Evolutionary conservation across 2,329 filamentous ascomycete species (phyloP).

Genomic region (Aspergillus quadrilineatus): DNA sequence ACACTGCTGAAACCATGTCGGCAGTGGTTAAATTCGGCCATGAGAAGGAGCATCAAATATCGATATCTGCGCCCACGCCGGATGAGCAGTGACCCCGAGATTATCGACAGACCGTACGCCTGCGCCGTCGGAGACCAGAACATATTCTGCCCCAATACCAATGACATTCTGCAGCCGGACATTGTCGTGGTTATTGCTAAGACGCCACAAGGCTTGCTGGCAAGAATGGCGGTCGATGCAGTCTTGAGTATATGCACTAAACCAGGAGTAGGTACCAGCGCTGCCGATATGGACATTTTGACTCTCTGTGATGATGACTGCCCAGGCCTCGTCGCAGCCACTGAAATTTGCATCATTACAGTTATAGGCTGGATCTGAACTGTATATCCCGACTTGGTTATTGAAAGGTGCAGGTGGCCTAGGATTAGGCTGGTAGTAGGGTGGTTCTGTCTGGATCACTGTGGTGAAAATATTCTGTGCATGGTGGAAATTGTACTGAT

Average conservation of each 20-base stretch:
- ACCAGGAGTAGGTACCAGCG: constrained; percentile 11
- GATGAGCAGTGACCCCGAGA: constrained; percentile 3
- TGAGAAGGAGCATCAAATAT: constrained; percentile 5
- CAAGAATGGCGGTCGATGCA: constrained; percentile 9
- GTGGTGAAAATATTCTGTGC: constrained; percentile 11
- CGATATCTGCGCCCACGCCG: constrained; percentile 10
- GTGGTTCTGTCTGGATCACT: constrained; percentile 7
- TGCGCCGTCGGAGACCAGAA: constrained; percentile 2
- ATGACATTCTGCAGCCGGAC: constrained; percentile 10
- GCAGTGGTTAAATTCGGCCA: neutral
- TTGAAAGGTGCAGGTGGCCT: constrained; percentile 6
- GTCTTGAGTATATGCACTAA: constrained; percentile 12
- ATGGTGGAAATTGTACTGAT: constrained; percentile 10
- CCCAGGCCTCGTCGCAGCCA: constrained; percentile 11
- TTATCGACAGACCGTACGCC: constrained; percentile 1
- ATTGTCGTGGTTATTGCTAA: constrained; percentile 6
- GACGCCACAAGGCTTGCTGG: constrained; percentile 4
- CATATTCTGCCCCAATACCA: constrained; percentile 6
- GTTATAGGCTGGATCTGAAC: constrained; percentile 3
- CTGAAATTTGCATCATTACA: neutral
- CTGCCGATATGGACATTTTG: constrained; percentile 8
- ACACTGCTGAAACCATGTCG: neutral
- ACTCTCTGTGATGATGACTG: constrained; percentile 5
- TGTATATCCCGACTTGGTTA: constrained; percentile 1
- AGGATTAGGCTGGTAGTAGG: constrained; percentile 9